phyloP scores from a whole-genome alignment of 2,329 filamentous ascomycete genomes.

The Epichloe bromicola region DNA sequence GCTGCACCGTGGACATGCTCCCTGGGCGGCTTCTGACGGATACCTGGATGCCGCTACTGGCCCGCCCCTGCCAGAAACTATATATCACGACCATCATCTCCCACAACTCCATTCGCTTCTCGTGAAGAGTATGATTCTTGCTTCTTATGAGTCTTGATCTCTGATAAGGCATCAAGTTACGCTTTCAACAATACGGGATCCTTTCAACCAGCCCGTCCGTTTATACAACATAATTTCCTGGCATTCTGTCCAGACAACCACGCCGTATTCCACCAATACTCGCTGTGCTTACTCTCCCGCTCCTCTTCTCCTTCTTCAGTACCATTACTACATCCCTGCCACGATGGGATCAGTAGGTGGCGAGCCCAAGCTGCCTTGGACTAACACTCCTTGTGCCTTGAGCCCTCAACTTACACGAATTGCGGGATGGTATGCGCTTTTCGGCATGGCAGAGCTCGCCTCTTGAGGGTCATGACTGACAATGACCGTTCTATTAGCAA shows the following conservation, averaged over 20 bases:
- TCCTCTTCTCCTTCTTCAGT: not conserved
- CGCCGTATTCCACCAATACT: not conserved
- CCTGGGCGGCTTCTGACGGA: constrained; percentile 8
- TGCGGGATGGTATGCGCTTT: constrained; percentile 52
- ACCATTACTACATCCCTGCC: not conserved
- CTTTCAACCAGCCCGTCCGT: constrained; percentile 1
- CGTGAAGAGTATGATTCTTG: not conserved
- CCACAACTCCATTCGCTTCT: not conserved
- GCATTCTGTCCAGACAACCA: not conserved
- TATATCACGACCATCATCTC: constrained; percentile 6
- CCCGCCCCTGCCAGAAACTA: not conserved
- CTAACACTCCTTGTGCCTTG: constrained; percentile 57
- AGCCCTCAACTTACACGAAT: constrained; percentile 53
- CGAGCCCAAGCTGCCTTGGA: constrained; percentile 44
- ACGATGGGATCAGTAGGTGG: constrained; percentile 28
- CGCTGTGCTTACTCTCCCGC: not conserved
- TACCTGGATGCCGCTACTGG: constrained; percentile 1
- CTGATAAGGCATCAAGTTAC: not conserved
- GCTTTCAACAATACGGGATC: constrained; percentile 2
- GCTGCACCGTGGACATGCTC: constrained; percentile 6
- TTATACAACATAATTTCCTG: not conserved
- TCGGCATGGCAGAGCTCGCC: not conserved
- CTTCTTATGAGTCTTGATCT: not conserved
- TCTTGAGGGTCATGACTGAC: not conserved
- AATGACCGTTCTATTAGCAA: constrained; percentile 31